Percentiles rank a stretch among this genome's conserved stretches.
These are phyloP conservation scores for Mollisia scopiformis DNA, from an alignment of 2,329 filamentous ascomycete species.

Conservation along the genomic window DNA sequence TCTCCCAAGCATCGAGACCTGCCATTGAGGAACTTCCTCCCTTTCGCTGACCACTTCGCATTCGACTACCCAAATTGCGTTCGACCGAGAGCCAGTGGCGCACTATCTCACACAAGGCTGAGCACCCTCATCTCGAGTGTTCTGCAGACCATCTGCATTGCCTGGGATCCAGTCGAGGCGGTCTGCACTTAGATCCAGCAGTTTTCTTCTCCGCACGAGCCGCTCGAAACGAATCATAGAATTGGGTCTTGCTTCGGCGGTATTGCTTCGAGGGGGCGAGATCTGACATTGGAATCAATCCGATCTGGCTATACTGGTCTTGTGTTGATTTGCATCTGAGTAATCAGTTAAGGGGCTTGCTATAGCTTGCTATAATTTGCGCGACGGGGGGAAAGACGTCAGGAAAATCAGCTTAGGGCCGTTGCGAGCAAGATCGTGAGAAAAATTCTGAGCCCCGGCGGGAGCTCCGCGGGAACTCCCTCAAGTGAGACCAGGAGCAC, in stretches of 20 bases:
- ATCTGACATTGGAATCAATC: conserved; percentile 1
- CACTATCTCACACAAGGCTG: conserved; percentile 7
- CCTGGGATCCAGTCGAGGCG: conserved; percentile 19
- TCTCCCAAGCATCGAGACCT: neutral
- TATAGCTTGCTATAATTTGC: too few species aligned
- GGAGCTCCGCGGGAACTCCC: neutral
- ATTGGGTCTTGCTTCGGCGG: conserved; percentile 1
- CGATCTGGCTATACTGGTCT: neutral
- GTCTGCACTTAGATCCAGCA: neutral
- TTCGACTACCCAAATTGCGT: neutral
- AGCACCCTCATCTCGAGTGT: neutral
- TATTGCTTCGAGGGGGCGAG: neutral
- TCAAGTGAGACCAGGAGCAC: conserved; percentile 6
- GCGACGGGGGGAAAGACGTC: conserved; percentile 9
- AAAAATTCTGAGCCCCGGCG: neutral
- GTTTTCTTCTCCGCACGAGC: conserved; percentile 4
- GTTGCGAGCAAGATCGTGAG: conserved; percentile 5
- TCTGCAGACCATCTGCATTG: conserved; percentile 14
- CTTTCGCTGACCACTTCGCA: neutral
- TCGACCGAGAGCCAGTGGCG: conserved; percentile 17
- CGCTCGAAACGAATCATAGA: neutral
- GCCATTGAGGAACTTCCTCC: neutral
- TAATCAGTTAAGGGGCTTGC: conserved; percentile 13
- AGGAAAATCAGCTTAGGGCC: conserved; percentile 9
- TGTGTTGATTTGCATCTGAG: conserved; percentile 2